Evolutionary conservation across 306 rosid species (phyloP).

Genomic region (Acacia acuminata): DNA sequence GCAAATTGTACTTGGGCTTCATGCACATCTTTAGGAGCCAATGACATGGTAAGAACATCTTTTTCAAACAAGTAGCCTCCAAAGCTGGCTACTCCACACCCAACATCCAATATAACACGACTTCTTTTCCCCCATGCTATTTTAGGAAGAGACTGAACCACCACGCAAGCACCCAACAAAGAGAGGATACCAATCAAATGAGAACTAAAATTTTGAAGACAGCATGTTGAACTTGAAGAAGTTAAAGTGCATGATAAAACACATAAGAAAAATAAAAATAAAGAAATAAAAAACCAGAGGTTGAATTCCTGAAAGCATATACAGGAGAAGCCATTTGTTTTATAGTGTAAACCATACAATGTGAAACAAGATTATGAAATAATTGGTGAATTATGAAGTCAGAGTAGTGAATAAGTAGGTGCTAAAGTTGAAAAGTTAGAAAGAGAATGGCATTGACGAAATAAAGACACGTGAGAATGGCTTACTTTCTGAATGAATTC

Average conservation of each 20-base stretch:
- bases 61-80: slow-evolving; percentile 84
- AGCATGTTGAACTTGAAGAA: not conserved
- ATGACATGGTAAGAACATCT: slow-evolving; percentile 79
- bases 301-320: not conserved
- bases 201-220: not conserved
- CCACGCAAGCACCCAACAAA: not conserved
- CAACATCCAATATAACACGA: slow-evolving; percentile 82
- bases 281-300: not conserved
- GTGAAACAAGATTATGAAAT: slow-evolving; percentile 5
- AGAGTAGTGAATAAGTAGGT: slow-evolving; percentile 6
- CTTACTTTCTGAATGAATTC: slow-evolving; percentile 81
- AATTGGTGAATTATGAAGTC: not conserved
- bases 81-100: slow-evolving; percentile 94
- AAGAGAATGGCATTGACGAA: slow-evolving; percentile 2
- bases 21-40: slow-evolving; percentile 92
- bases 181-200: not conserved
- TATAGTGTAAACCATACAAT: slow-evolving; percentile 1
- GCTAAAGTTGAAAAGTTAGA: slow-evolving; percentile 15
- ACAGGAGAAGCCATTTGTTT: not conserved
- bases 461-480: slow-evolving; percentile 19
- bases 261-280: not conserved
- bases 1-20: slow-evolving; percentile 96
- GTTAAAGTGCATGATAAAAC: slow-evolving; percentile 1
- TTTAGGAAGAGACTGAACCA: slow-evolving; percentile 61
- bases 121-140: slow-evolving; percentile 89